Evolutionary conservation across 306 rosid genomes (phyloP).

Genomic region (Acmispon strigosus): DNA sequence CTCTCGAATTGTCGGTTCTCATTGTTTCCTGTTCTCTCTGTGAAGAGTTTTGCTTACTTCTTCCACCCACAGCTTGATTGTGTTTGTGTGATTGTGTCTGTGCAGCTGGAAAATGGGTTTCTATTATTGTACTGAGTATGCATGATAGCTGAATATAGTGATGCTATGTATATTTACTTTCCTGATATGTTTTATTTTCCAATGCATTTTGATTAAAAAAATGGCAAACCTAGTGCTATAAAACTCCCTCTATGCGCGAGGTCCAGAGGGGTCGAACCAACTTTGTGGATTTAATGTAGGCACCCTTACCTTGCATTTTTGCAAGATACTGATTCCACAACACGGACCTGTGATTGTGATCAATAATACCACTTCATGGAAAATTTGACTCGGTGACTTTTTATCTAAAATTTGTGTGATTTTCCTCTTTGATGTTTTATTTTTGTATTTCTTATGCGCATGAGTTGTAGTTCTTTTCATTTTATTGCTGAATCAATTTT

Average conservation of each 20-base stretch:
- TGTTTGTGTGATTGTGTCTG: neutral
- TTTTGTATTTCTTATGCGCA: too few relatives aligned
- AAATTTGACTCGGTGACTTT: neutral
- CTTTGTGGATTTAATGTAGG: too few relatives aligned
- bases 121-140: neutral
- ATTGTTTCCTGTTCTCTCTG: neutral
- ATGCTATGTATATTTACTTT: neutral
- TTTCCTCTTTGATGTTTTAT: too few relatives aligned
- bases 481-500: too few relatives aligned
- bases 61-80: neutral
- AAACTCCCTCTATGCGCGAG: too few relatives aligned
- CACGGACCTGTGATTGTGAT: too few relatives aligned
- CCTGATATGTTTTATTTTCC: neutral
- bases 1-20: neutral
- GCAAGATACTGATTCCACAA: too few relatives aligned
- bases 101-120: neutral
- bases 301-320: too few relatives aligned
- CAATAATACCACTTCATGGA: neutral
- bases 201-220: neutral
- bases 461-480: too few relatives aligned
- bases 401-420: too few relatives aligned
- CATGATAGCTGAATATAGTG: neutral
- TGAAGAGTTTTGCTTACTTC: neutral
- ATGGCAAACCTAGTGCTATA: too few relatives aligned
- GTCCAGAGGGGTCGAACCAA: too few relatives aligned